Base-by-base conservation (phyloP, 2,329 filamentous ascomycete genomes). In the Sarocladiaceae sp. region DNA sequence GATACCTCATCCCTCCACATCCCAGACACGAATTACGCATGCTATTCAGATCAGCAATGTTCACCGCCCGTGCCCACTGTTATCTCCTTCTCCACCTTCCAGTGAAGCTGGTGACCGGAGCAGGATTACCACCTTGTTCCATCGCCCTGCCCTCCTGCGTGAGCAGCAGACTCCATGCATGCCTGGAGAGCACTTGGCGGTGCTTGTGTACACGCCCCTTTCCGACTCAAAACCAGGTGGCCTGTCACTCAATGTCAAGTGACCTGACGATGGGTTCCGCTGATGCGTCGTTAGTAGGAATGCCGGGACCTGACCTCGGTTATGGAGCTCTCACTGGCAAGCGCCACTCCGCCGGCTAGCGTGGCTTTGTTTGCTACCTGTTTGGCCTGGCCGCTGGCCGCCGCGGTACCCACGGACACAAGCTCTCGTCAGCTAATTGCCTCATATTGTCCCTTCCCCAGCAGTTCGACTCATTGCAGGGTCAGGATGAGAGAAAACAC, bases 281-380 rank as follows among this genome's bases (percentile, higher is more conserved):
- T 35, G 33, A 35, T 35, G 33, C 33, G 16, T 12, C 13, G 6
- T 7, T n/a, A 39, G n/a, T 7, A 35, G 33, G 15, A 39, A 24
- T 39, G 34, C 34, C 34, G 34, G 34, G n/a, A 29, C 39, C 19
- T 26, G 19, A 31, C 39, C 39, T 42, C 39, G 39, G 39, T 16
- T 42, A 42, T 31, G 39, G 39, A 15, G 23, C 39, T 20, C 35
- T 33, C 31, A 15, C 34, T 39, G 34, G 34, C 34, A 39, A 39
- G 34, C 34, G 34, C 34, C 20, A 24, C 26, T 39, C 23, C 34
- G 16, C 19, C 34, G n/a, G 20, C 34, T 39, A 39, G 34, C 34
- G 23, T 24, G 20, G 34, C 33, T 7, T 23, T 35, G 11, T 35
- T n/a, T 23, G 12, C 19, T 39, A 9, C 34, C 34, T 39, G 19